A percentile compares a stretch with the other conserved stretches of the same genome.
phyloP scores from a whole-genome alignment of 1,284 basidiomycete species.

The Vanrija sp. region DNA sequence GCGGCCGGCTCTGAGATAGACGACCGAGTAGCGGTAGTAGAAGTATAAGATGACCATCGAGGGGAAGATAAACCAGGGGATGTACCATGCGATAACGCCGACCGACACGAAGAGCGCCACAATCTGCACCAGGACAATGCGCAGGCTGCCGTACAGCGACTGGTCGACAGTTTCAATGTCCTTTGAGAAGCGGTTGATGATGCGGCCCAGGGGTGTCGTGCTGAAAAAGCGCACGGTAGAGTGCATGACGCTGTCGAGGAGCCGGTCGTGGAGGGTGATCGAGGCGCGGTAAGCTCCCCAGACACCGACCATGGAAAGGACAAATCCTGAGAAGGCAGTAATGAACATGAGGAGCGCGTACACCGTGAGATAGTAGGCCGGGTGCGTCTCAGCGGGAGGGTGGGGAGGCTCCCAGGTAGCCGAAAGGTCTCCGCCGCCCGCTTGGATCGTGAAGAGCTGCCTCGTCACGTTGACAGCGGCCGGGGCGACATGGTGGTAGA shows the following conservation, averaged over 20 bases:
- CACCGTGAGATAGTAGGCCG: conserved; percentile 49
- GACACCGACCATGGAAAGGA: conserved; percentile 37
- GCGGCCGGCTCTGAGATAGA: conserved; percentile 65
- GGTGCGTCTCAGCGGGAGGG: conserved; percentile 21
- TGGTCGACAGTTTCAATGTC: conserved; percentile 76
- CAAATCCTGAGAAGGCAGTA: conserved; percentile 37
- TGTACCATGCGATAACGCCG: conserved; percentile 57
- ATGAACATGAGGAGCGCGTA: conserved; percentile 40
- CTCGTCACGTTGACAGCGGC: too few species aligned
- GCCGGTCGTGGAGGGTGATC: conserved; percentile 39
- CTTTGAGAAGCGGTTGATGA: conserved; percentile 73
- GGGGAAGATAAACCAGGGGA: conserved; percentile 69
- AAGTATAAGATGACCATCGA: conserved; percentile 59
- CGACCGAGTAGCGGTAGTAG: conserved; percentile 64
- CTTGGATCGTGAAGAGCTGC: background rate
- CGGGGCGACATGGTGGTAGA: too few species aligned
- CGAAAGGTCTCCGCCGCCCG: conserved; percentile 16
- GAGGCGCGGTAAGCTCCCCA: conserved; percentile 56
- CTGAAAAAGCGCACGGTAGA: conserved; percentile 47
- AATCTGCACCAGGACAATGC: conserved; percentile 67
- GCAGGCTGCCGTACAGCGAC: conserved; percentile 64
- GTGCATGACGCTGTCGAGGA: conserved; percentile 37
- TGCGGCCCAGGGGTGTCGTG: conserved; percentile 54
- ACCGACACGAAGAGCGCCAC: conserved; percentile 68
- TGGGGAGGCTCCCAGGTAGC: conserved; percentile 23